Percentiles rank a stretch among this genome's conserved stretches.
phyloP scores from a whole-genome alignment of 768 basidiomycete species.

The Tulasnella sp. region DNA sequence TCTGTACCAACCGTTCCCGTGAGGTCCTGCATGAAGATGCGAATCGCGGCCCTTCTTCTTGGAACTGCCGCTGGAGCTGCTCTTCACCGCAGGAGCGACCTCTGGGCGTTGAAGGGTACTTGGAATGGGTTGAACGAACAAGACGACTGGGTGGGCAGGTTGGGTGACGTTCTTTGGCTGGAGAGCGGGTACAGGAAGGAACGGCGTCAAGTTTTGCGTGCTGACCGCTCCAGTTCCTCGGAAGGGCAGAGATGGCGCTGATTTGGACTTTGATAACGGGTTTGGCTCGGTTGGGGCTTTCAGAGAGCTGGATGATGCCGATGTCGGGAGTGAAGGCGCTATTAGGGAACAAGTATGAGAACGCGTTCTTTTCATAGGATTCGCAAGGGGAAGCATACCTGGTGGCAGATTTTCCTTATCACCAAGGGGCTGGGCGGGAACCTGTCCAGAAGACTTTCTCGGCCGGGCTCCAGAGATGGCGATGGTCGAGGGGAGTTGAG shows the following conservation, averaged over 20 bases:
- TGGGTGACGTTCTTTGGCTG: slow-evolving; percentile 14
- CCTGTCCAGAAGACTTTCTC: background rate
- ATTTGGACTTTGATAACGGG: slow-evolving; percentile 20
- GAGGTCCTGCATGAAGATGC: background rate
- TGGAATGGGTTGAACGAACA: background rate
- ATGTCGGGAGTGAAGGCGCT: background rate
- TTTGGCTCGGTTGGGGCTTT: background rate
- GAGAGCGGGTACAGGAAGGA: slow-evolving; percentile 19
- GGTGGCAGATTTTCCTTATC: slow-evolving; percentile 16
- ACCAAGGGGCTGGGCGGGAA: background rate
- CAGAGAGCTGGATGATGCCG: background rate
- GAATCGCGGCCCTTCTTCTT: slow-evolving; percentile 17
- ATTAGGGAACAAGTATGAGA: background rate
- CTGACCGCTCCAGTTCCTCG: background rate
- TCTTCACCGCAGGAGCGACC: background rate
- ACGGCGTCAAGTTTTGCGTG: slow-evolving; percentile 12
- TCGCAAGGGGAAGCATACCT: background rate
- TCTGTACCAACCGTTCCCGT: slow-evolving; percentile 24
- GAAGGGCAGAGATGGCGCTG: background rate
- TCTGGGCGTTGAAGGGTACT: background rate
- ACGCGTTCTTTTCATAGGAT: background rate
- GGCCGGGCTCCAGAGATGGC: background rate
- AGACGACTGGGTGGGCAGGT: background rate
- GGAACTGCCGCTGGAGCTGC: slow-evolving; percentile 1
- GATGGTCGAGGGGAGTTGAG: background rate